A percentile compares a stretch with the other conserved stretches of the same genome.
Evolutionary conservation across 495 filamentous ascomycete genomes (phyloP).

Genomic region (Penicillium coffeae): DNA sequence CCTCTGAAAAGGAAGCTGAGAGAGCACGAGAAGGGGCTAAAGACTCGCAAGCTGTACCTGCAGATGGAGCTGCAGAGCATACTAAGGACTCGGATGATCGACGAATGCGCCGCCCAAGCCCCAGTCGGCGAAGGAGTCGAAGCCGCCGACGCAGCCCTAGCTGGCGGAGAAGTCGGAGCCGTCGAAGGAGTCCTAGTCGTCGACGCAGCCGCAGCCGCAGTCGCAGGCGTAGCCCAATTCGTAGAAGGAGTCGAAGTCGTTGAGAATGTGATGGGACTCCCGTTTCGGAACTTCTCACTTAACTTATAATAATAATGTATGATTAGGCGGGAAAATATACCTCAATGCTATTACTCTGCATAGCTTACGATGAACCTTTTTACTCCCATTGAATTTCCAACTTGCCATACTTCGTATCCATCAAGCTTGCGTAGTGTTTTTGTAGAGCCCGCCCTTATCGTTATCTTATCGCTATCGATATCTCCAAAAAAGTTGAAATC

Average conservation of each 20-base stretch:
- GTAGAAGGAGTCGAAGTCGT: slow-evolving; percentile 15
- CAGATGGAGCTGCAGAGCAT: neutral
- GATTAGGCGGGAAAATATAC: slow-evolving; percentile 2
- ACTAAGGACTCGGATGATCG: slow-evolving; percentile 27
- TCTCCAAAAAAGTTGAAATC: slow-evolving; percentile 28
- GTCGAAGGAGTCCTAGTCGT: slow-evolving; percentile 10
- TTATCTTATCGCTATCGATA: slow-evolving; percentile 8
- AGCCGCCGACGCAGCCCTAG: slow-evolving; percentile 9
- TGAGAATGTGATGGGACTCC: slow-evolving; percentile 1
- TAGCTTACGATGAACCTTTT: too few species aligned
- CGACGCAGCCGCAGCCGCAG: slow-evolving; percentile 14
- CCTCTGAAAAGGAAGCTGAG: slow-evolving; percentile 20
- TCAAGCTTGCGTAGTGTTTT: too few species aligned
- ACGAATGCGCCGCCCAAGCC: slow-evolving; percentile 16
- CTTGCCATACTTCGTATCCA: too few species aligned
- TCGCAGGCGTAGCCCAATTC: slow-evolving; percentile 17
- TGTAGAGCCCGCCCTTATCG: slow-evolving; percentile 8
- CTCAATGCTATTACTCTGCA: neutral
- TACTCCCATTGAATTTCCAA: too few species aligned
- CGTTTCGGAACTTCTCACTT: neutral
- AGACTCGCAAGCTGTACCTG: slow-evolving; percentile 14
- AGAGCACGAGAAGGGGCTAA: slow-evolving; percentile 18
- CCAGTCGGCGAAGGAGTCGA: slow-evolving; percentile 15
- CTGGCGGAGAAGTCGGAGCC: neutral
- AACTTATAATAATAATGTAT: slow-evolving; percentile 12